phyloP scores from a whole-genome alignment of 1,284 basidiomycete genomes.

The Phellopilus nigrolimitatus region DNA sequence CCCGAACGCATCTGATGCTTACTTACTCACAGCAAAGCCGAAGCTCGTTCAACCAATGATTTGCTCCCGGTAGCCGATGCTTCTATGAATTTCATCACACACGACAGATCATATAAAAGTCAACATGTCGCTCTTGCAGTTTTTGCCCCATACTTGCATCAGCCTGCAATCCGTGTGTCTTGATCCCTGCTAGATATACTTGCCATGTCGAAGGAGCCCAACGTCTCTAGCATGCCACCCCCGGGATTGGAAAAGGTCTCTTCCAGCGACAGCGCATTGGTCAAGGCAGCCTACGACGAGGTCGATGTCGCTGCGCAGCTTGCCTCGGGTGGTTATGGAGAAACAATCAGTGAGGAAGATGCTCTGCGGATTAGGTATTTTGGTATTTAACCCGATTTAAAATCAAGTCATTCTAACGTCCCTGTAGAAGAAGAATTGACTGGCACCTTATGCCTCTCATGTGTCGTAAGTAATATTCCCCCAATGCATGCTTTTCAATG shows the following conservation, averaged over 20 bases:
- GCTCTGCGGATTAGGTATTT: conserved; percentile 32
- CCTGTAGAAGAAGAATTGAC: conserved; percentile 25
- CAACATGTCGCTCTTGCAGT: neutral
- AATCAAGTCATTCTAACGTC: neutral
- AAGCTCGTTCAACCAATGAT: no score
- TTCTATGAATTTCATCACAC: no score
- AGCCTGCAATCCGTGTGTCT: neutral
- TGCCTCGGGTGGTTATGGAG: conserved; percentile 29
- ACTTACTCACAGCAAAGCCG: no score
- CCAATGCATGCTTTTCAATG: neutral
- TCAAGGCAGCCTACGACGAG: conserved; percentile 28
- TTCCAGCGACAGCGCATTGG: neutral
- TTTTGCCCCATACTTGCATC: neutral
- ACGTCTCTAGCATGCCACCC: neutral
- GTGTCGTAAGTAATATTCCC: conserved; percentile 25
- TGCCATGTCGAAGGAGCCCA: conserved; percentile 9
- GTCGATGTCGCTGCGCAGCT: conserved; percentile 45
- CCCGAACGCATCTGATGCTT: no score
- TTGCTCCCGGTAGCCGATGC: no score
- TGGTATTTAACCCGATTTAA: neutral
- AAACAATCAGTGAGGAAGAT: conserved; percentile 36
- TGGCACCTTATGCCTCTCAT: conserved; percentile 27
- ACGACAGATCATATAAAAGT: neutral
- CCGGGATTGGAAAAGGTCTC: neutral
- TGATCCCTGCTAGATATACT: neutral